phyloP scores from a whole-genome alignment of 768 basidiomycete genomes.

The Daedaleopsis sinensis region DNA sequence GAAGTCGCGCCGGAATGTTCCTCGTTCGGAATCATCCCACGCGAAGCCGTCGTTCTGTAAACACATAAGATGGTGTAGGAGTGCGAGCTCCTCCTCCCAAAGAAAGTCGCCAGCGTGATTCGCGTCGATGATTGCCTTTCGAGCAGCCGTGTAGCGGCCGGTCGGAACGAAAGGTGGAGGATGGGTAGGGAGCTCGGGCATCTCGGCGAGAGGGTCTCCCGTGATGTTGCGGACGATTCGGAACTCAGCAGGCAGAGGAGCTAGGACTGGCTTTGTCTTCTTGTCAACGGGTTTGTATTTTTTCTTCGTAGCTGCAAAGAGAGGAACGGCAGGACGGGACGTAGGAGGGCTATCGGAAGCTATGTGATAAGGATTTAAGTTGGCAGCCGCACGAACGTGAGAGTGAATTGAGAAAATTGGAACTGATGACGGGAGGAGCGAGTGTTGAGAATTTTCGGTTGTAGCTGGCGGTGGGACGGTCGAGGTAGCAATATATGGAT shows the following conservation, averaged over 20 bases:
- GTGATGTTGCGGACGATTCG: conserved; percentile 19
- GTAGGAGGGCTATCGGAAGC: too few relatives aligned
- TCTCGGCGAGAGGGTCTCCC: conserved; percentile 16
- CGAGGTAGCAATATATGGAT: too few relatives aligned
- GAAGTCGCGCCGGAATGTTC: conserved; percentile 34
- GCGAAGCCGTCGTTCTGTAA: conserved; percentile 34
- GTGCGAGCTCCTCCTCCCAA: conserved; percentile 32
- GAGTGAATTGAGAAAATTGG: conserved; percentile 1
- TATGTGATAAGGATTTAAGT: too few relatives aligned
- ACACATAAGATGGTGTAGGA: conserved; percentile 37
- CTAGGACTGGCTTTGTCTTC: conserved; percentile 23
- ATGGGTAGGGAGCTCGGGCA: conserved; percentile 11
- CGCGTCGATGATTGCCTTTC: conserved; percentile 10
- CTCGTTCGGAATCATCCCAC: conserved; percentile 41
- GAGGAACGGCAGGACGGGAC: neutral
- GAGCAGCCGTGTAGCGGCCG: conserved; percentile 20
- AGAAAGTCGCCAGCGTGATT: conserved; percentile 32
- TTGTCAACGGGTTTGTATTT: conserved; percentile 29
- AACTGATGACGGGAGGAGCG: too few relatives aligned
- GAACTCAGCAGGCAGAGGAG: conserved; percentile 22
- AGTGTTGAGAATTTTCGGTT: too few relatives aligned
- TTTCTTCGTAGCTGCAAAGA: neutral
- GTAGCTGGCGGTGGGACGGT: neutral
- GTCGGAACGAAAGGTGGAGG: conserved; percentile 16
- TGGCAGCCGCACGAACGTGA: neutral